These are phyloP conservation scores for Hippophae rhamnoides DNA, from an alignment of 306 rosid genomes.

Conservation along the genomic window DNA sequence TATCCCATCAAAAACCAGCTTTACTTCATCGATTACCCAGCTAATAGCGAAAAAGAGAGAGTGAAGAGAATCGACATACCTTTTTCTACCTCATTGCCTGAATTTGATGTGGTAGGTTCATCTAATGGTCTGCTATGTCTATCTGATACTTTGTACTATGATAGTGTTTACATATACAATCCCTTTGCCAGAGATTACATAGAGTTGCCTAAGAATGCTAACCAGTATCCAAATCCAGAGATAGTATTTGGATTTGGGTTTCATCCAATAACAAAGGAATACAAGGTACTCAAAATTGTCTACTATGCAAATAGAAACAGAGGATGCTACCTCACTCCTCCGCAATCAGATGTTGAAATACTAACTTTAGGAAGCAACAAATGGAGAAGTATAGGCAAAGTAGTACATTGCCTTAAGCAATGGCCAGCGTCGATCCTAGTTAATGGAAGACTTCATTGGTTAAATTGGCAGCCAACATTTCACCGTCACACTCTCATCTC, in stretches of 20 bases:
- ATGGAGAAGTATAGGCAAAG: constrained; percentile 36
- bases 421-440: constrained; percentile 26
- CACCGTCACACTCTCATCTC: constrained; percentile 25
- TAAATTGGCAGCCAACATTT: constrained; percentile 13
- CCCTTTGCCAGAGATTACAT: constrained; percentile 17
- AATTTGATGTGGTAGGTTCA: constrained; percentile 27
- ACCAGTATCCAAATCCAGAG: constrained; percentile 12
- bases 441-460: constrained; percentile 44
- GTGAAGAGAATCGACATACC: constrained; percentile 20
- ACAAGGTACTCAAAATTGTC: constrained; percentile 28
- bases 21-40: constrained; percentile 20
- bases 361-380: constrained; percentile 24
- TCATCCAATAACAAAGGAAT: constrained; percentile 20
- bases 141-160: constrained; percentile 18
- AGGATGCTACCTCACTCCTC: not conserved
- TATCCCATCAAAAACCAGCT: constrained; percentile 29
- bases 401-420: constrained; percentile 16
- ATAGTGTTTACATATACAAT: constrained; percentile 25
- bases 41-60: not conserved
- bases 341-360: constrained; percentile 21
- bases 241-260: constrained; percentile 37
- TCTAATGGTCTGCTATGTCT: constrained; percentile 25
- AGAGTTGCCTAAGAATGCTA: constrained; percentile 14
- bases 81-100: constrained; percentile 22
- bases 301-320: constrained; percentile 8